Conservation (phyloP, 805 yeast species). For the Babjeviella inositovora region DNA sequence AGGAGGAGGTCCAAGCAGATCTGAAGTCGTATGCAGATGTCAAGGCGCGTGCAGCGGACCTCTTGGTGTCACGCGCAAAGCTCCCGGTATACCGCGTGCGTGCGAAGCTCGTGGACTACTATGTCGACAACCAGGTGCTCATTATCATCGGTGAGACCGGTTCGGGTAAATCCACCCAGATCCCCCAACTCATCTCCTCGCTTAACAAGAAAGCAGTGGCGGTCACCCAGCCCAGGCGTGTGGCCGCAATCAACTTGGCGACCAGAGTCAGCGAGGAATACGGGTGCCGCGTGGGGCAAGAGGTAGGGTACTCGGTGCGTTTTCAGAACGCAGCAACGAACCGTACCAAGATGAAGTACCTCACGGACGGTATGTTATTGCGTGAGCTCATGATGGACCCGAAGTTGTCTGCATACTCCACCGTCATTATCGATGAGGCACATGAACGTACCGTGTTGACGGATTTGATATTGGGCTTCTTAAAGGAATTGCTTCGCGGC, state of each 20-base stretch:
- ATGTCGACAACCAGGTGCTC: conserved; percentile 46
- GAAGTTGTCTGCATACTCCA: conserved; percentile 44
- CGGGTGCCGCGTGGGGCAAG: conserved; percentile 62
- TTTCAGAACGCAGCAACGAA: conserved; percentile 57
- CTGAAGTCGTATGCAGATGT: conserved; percentile 10
- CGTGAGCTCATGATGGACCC: conserved; percentile 79
- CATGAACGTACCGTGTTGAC: conserved; percentile 93
- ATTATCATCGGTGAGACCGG: conserved; percentile 94
- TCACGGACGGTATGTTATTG: conserved; percentile 95
- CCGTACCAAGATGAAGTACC: conserved; percentile 60
- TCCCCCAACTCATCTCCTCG: conserved; percentile 67
- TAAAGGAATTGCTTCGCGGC: conserved; percentile 42
- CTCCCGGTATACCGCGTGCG: conserved; percentile 70
- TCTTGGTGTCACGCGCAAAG: conserved; percentile 34
- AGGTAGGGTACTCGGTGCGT: conserved; percentile 87
- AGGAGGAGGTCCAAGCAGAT: conserved; percentile 3
- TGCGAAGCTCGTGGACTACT: conserved; percentile 38
- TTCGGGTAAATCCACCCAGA: conserved; percentile 94
- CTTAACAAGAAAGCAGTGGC: conserved; percentile 45
- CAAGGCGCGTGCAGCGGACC: conserved; percentile 19
- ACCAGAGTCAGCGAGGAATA: conserved; percentile 82
- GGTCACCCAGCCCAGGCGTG: conserved; percentile 94
- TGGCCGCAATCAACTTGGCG: conserved; percentile 91
- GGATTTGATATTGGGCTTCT: conserved; percentile 77
- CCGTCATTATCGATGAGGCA: conserved; percentile 87